Conservation (phyloP, 352 stramenopile species). For the Blastocystis sp. region DNA sequence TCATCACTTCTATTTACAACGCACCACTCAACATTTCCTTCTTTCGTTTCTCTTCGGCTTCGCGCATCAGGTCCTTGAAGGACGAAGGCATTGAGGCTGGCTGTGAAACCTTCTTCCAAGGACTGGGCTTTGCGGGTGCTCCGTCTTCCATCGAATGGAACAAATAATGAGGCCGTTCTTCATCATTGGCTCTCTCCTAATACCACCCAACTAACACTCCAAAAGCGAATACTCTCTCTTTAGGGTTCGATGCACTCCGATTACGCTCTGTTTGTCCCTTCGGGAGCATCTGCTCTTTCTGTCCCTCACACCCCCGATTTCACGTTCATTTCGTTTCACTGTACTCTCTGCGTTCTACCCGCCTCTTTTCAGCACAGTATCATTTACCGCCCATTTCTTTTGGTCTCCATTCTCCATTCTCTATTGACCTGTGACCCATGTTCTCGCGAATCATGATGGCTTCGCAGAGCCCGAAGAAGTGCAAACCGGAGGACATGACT, state of each 20-base stretch:
- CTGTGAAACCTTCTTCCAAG: neutral
- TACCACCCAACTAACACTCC: neutral
- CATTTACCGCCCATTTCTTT: conserved; percentile 6
- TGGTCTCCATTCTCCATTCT: neutral
- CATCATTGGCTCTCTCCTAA: neutral
- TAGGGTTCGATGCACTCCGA: too few species aligned
- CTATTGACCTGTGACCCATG: neutral
- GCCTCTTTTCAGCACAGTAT: neutral
- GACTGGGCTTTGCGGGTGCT: neutral
- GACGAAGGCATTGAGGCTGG: neutral
- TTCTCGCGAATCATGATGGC: conserved; percentile 40
- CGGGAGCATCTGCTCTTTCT: too few species aligned
- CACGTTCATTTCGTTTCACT: too few species aligned
- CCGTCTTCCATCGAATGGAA: neutral
- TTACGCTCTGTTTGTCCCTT: neutral
- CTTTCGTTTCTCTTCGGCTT: neutral
- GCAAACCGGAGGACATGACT: conserved; percentile 27
- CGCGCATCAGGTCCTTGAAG: neutral
- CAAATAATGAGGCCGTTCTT: neutral
- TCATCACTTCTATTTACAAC: neutral
- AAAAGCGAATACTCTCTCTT: neutral
- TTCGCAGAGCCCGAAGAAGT: conserved; percentile 60
- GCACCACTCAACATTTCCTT: neutral
- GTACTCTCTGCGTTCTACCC: too few species aligned
- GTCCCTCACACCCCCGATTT: too few species aligned